Conservation (phyloP, 345 rosid species). For the Ricinus communis region DNA sequence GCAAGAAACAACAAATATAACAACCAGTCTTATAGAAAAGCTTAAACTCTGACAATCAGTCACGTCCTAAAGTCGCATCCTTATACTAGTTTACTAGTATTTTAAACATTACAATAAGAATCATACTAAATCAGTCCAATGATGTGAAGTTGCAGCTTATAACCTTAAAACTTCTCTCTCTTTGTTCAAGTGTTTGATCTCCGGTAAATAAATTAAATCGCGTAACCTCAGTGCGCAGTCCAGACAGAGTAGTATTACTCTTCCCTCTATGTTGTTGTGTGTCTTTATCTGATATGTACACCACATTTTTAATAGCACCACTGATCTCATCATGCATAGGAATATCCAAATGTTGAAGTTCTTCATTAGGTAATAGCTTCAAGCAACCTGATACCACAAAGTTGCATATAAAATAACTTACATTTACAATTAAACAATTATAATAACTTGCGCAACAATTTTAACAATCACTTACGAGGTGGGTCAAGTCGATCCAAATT, state of each 20-base stretch:
- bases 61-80: neutral
- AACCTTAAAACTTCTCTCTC: constrained; percentile 85
- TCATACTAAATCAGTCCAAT: constrained; percentile 2
- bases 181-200: constrained; percentile 69
- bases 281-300: constrained; percentile 50
- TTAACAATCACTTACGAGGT: constrained; percentile 40
- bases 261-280: constrained; percentile 21
- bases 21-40: neutral
- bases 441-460: neutral
- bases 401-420: neutral
- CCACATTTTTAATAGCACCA: constrained; percentile 54
- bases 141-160: constrained; percentile 10
- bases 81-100: too few relatives aligned
- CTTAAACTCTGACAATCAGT: neutral
- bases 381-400: constrained; percentile 68
- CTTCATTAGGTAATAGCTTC: constrained; percentile 70
- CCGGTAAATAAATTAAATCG: constrained; percentile 86
- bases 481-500: constrained; percentile 64
- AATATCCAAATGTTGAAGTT: constrained; percentile 66
- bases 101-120: neutral
- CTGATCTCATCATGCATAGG: constrained; percentile 40
- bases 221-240: constrained; percentile 37
- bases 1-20: constrained; percentile 14
- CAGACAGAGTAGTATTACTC: constrained; percentile 20
- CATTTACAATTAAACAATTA: neutral